Base-by-base conservation (phyloP, 345 rosid genomes). In the Lumnitzera racemosa region DNA sequence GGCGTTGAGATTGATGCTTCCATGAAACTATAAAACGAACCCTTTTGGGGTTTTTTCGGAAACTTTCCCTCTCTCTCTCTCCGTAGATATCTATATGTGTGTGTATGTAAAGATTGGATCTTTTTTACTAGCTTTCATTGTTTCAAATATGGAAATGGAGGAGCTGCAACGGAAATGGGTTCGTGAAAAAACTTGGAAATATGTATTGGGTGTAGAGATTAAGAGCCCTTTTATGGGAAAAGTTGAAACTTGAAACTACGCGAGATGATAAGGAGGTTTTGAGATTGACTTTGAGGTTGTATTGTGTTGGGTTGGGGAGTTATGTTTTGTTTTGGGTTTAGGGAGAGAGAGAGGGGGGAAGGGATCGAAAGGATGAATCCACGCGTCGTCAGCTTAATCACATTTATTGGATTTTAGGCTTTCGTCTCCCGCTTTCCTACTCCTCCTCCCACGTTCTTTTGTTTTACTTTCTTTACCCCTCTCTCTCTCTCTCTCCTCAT, bases 371-470 rank as follows among this genome's bases (percentile, higher is more conserved):
- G 74, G 78, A 74, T 74, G 57, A 63, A 69, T 36, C 73, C 72
- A 75, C 76, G 88, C 72, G 81, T 70, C 72, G 57, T 11, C 50
- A 56, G 59, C 62, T 58, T 51, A 49, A 41, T 74, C 78, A 53
- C 77, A 60, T 66, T 75, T 59, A 74, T 67, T 71, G 24, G 65
- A n/a, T 29, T 53, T 59, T 60, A 43, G 53, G 13, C 29, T 23
- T 9, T 49, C 16, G 24, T 5, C 46, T 46, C 58, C 24, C n/a
- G 13, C 51, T 58, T 29, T 16, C 20, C 43, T 36, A 36, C 43
- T 36, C 1, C 43, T 36, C 43, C 10, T 36, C 43, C 43, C 43
- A 36, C 11, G 43, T 36, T n/a, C 24, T 43, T 43, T 12, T n/a
- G 14, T 29, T 57, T 29, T 57, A 13, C 36, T 31, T 16, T 16